Percentiles rank a stretch among this genome's conserved stretches.
Evolutionary conservation across 768 basidiomycete species (phyloP).

Genomic region (Amanita jacksonii): DNA sequence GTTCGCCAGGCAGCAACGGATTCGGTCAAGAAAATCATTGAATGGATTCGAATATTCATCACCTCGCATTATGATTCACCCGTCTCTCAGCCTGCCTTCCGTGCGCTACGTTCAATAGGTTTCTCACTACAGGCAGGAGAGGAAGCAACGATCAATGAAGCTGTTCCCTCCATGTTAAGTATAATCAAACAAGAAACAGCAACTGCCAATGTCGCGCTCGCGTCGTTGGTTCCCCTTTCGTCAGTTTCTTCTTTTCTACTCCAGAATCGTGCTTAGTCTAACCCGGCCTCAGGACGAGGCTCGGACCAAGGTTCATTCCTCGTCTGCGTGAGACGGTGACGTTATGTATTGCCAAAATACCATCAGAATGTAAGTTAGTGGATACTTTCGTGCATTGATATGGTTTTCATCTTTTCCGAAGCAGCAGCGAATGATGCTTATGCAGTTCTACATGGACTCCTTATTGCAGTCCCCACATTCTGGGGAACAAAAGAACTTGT

Average conservation of each 20-base stretch:
- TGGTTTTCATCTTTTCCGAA: constrained; percentile 11
- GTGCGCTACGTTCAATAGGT: constrained; percentile 51
- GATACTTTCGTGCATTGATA: not conserved
- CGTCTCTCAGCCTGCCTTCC: constrained; percentile 40
- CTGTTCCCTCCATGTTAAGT: constrained; percentile 49
- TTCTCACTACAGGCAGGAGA: constrained; percentile 53
- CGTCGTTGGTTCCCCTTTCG: constrained; percentile 52
- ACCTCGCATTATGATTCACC: constrained; percentile 28
- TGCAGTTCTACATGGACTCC: constrained; percentile 54
- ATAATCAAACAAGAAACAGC: constrained; percentile 31
- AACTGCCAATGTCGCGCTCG: constrained; percentile 32
- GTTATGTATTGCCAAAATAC: constrained; percentile 40
- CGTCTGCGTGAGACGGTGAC: constrained; percentile 65
- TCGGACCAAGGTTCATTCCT: constrained; percentile 87
- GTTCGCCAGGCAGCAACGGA: constrained; percentile 42
- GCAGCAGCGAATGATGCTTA: constrained; percentile 26
- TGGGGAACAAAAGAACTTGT: constrained; percentile 56
- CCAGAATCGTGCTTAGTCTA: constrained; percentile 5
- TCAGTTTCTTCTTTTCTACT: constrained; percentile 25
- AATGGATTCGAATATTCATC: constrained; percentile 39
- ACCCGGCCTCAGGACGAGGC: constrained; percentile 39
- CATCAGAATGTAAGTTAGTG: constrained; percentile 16
- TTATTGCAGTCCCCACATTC: constrained; percentile 75
- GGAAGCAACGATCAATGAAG: constrained; percentile 48
- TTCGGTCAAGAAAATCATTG: constrained; percentile 44